phyloP scores from a whole-genome alignment of 208 protist genomes.

The Trypanosoma scelopori region DNA sequence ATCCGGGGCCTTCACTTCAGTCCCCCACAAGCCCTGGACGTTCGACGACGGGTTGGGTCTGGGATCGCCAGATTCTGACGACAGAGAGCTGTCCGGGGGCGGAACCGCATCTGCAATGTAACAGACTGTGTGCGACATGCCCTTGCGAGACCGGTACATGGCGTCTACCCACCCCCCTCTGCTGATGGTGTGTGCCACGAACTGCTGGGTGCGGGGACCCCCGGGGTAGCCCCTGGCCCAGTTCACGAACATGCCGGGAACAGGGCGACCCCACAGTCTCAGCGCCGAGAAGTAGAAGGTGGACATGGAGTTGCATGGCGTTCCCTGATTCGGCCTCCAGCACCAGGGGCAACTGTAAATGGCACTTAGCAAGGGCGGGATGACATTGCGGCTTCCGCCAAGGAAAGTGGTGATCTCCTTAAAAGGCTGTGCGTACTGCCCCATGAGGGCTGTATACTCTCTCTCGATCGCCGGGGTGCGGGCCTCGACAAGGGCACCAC shows the following conservation, averaged over 20 bases:
- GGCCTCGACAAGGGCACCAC: constrained; percentile 6
- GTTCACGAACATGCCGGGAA: constrained; percentile 14
- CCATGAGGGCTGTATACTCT: neutral
- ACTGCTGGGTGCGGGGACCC: neutral
- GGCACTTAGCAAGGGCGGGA: neutral
- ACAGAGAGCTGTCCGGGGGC: neutral
- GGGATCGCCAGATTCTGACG: neutral
- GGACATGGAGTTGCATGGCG: neutral
- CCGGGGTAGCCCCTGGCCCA: constrained; percentile 1
- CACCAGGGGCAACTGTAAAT: constrained; percentile 10
- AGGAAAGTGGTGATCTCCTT: neutral
- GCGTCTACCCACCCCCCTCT: neutral
- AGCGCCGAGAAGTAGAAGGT: constrained; percentile 3
- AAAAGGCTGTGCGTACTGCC: neutral
- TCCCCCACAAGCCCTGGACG: neutral
- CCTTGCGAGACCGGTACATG: neutral
- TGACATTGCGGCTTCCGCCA: constrained; percentile 6
- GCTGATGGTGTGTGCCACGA: neutral
- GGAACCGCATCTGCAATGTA: neutral
- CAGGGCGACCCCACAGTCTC: neutral
- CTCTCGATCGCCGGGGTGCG: neutral
- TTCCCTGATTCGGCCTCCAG: neutral
- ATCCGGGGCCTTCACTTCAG: neutral
- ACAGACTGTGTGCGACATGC: constrained; percentile 14
- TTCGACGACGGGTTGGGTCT: neutral